phyloP scores from a whole-genome alignment of 176 grass and related monocot genomes.

The bread wheat (Triticum aestivum) region IWGSC_CS_RefSeq_v2.1 NC_057805.1:66759457-66759956 shows the following conservation, averaged over 20 bases:
- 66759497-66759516: not conserved
- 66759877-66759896: slow-evolving; percentile 85
- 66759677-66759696: not conserved
- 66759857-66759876: slow-evolving; percentile 94
- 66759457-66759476: not conserved
- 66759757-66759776: not conserved
- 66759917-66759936: slow-evolving; percentile 1
- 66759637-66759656: not conserved
- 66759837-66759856: slow-evolving; percentile 90
- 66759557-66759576: not conserved
- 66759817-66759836: slow-evolving; percentile 82
- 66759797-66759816: not conserved
- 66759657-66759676: not conserved
- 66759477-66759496: not conserved
- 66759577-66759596: not conserved
- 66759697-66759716: too few relatives aligned
- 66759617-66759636: slow-evolving; percentile 32
- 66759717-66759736: too few relatives aligned
- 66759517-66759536: not conserved
- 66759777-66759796: slow-evolving; percentile 4
- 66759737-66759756: not conserved
- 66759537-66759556: not conserved
- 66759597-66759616: not conserved
- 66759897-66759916: slow-evolving; percentile 83
- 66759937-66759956: not conserved